Evolutionary conservation across 331 rosid genomes (phyloP).

Genomic region (Saraca asoca): DNA sequence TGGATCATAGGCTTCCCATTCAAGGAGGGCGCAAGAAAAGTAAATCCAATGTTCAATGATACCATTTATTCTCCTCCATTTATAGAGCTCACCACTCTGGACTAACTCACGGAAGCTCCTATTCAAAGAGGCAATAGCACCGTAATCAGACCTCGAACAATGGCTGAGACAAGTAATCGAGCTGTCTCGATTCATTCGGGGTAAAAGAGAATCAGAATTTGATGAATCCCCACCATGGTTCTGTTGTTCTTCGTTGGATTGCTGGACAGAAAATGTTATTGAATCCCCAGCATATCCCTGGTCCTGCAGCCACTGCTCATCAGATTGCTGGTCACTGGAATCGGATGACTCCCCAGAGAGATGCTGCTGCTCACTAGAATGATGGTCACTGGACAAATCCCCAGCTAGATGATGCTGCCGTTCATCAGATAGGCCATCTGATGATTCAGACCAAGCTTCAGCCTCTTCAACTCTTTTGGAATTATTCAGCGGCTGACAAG

Average conservation of each 20-base stretch:
- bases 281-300: slow-evolving; percentile 1
- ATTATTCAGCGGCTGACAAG: slow-evolving; percentile 8
- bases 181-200: slow-evolving; percentile 73
- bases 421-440: slow-evolving; percentile 1
- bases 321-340: slow-evolving; percentile 18
- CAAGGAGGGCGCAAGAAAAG: slow-evolving; percentile 74
- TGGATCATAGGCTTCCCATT: slow-evolving; percentile 96
- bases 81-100: slow-evolving; percentile 75
- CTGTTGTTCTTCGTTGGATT: slow-evolving; percentile 34
- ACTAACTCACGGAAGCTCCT: slow-evolving; percentile 64
- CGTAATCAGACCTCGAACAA: slow-evolving; percentile 86
- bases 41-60: slow-evolving; percentile 90
- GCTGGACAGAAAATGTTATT: slow-evolving; percentile 23
- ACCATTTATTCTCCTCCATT: slow-evolving; percentile 66
- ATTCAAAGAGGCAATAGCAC: slow-evolving; percentile 67
- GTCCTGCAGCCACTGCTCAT: slow-evolving; percentile 17
- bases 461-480: slow-evolving; percentile 21
- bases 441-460: slow-evolving; percentile 25
- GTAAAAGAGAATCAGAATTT: slow-evolving; percentile 47
- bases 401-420: slow-evolving; percentile 9
- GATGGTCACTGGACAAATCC: slow-evolving; percentile 21
- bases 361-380: slow-evolving; percentile 7
- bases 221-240: slow-evolving; percentile 40
- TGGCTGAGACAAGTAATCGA: slow-evolving; percentile 72
- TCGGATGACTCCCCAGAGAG: slow-evolving; percentile 15